Percentiles rank a stretch among this genome's conserved stretches.
Conservation (phyloP, 1,139 yeast genomes). For the Protomyces gravidus region DNA sequence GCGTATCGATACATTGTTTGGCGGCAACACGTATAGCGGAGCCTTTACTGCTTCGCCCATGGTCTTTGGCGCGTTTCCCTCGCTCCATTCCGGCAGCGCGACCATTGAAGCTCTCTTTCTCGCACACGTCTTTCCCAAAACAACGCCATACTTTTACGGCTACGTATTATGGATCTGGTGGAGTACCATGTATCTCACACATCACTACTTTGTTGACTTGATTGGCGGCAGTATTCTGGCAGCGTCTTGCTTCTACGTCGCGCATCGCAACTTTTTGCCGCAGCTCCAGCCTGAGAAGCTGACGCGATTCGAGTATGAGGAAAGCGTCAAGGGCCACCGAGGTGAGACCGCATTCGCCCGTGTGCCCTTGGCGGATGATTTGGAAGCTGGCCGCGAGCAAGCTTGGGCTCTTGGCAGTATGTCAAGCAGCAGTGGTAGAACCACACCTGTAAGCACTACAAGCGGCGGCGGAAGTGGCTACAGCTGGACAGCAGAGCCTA, state of each 20-base stretch:
- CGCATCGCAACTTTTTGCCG: conserved; percentile 74
- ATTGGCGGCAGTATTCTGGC: conserved; percentile 85
- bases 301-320: conserved; percentile 79
- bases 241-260: conserved; percentile 63
- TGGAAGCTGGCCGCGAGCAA: conserved; percentile 17
- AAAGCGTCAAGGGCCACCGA: conserved; percentile 41
- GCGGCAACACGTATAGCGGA: conserved; percentile 79
- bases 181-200: conserved; percentile 96
- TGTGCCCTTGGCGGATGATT: conserved; percentile 17
- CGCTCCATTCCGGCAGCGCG: conserved; percentile 89
- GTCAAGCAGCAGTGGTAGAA: conserved; percentile 20
- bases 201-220: conserved; percentile 87
- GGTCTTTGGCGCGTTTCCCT: conserved; percentile 97
- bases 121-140: conserved; percentile 72
- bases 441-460: conserved; percentile 15
- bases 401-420: conserved; percentile 25
- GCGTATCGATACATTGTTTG: conserved; percentile 75
- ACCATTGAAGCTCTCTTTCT: conserved; percentile 87
- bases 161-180: conserved; percentile 95
- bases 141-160: conserved; percentile 57
- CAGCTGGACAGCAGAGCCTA: conserved; percentile 14
- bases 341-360: conserved; percentile 12
- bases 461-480: conserved; percentile 6
- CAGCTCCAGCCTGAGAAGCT: conserved; percentile 56
- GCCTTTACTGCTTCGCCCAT: conserved; percentile 84